These are phyloP conservation scores for Friedmanniomyces endolithicus DNA, from an alignment of 495 filamentous ascomycete genomes.

Conservation along the genomic window DNA sequence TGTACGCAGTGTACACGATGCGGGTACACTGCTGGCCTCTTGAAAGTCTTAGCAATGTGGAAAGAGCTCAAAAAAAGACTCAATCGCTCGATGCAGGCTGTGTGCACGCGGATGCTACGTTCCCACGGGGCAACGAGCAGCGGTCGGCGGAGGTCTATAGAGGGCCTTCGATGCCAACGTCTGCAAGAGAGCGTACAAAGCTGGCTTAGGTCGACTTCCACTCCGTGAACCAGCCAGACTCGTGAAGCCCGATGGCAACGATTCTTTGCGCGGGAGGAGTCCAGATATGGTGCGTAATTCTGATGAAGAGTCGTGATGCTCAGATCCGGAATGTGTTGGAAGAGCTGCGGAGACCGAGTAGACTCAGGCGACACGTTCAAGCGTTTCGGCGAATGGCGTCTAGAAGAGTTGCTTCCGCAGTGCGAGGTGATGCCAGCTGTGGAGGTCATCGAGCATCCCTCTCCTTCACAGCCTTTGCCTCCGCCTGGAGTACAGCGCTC, in stretches of 20 bases:
- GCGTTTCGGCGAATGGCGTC: constrained; percentile 60
- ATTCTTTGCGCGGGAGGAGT: constrained; percentile 63
- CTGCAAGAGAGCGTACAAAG: constrained; percentile 64
- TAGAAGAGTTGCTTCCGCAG: constrained; percentile 58
- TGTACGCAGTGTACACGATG: constrained; percentile 37
- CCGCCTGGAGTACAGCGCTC: constrained; percentile 26
- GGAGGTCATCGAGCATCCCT: constrained; percentile 1
- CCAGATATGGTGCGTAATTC: constrained; percentile 60
- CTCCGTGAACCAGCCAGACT: constrained; percentile 69
- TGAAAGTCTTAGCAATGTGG: no score
- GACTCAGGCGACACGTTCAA: constrained; percentile 65
- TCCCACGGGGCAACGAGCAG: constrained; percentile 37
- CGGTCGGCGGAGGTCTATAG: constrained; percentile 41
- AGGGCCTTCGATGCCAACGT: constrained; percentile 53
- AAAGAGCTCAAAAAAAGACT: constrained; percentile 42
- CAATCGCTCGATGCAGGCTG: constrained; percentile 30
- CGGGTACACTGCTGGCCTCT: no score
- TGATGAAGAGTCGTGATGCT: constrained; percentile 48
- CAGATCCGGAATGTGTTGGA: constrained; percentile 76
- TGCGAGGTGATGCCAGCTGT: constrained; percentile 31
- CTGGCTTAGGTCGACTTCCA: constrained; percentile 76
- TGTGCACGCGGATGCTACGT: constrained; percentile 32
- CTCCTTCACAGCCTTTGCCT: constrained; percentile 23
- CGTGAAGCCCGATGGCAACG: constrained; percentile 69
- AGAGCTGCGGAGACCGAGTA: constrained; percentile 53